Evolutionary conservation across 495 filamentous ascomycete species (phyloP).

Genomic region (Penicillium cinerascens): DNA sequence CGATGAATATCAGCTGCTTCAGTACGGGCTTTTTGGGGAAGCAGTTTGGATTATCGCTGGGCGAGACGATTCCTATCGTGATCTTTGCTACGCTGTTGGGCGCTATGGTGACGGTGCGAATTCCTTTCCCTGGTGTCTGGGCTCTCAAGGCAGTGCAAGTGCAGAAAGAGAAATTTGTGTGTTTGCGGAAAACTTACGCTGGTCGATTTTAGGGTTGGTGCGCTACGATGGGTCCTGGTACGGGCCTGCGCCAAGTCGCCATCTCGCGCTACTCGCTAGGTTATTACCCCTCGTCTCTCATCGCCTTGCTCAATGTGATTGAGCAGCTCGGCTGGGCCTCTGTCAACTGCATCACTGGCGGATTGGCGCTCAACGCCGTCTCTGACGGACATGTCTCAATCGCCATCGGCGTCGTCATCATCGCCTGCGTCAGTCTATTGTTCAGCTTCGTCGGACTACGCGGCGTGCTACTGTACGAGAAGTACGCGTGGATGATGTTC

Average conservation of each 20-base stretch:
- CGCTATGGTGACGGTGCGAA: conserved; percentile 43
- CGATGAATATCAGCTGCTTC: conserved; percentile 55
- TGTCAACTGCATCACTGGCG: conserved; percentile 38
- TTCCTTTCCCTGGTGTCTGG: conserved; percentile 1
- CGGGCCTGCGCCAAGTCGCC: conserved; percentile 78
- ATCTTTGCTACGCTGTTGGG: conserved; percentile 38
- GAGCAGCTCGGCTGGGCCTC: conserved; percentile 35
- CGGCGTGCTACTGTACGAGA: conserved; percentile 57
- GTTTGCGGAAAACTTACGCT: not conserved
- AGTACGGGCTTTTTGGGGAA: conserved; percentile 35
- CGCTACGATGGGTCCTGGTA: conserved; percentile 66
- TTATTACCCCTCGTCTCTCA: conserved; percentile 30
- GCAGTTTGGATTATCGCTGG: conserved; percentile 35
- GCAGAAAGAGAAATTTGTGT: too few relatives aligned
- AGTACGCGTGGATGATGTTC: conserved; percentile 57
- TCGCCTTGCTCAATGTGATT: conserved; percentile 30
- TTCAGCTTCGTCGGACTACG: conserved; percentile 59
- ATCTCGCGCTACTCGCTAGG: conserved; percentile 49
- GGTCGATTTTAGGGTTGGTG: conserved; percentile 28
- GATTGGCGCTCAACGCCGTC: conserved; percentile 33
- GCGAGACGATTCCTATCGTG: conserved; percentile 32
- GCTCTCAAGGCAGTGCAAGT: not conserved
- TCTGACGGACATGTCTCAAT: conserved; percentile 35
- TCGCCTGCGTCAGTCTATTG: conserved; percentile 49
- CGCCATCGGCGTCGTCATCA: conserved; percentile 43